Percentiles rank a stretch among this genome's conserved stretches.
Conservation (phyloP, 2,329 filamentous ascomycete species). For the Cladosporium sp. region DNA sequence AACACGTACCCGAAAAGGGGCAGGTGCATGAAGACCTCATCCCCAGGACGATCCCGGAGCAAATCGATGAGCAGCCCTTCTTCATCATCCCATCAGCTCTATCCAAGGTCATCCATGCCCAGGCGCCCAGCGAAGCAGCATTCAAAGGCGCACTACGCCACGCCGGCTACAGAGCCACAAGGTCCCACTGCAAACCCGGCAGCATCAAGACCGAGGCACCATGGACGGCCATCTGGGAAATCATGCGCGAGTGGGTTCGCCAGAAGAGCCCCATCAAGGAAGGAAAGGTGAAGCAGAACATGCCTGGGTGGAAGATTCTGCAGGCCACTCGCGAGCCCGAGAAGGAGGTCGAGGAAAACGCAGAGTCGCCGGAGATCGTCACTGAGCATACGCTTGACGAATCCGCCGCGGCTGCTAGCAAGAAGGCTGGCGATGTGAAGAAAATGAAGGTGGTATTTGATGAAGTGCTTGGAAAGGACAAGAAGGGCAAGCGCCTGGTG, state of each 20-base stretch:
- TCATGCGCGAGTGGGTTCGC: slow-evolving; percentile 88
- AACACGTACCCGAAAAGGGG: slow-evolving; percentile 19
- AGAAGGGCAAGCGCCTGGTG: slow-evolving; percentile 64
- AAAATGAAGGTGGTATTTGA: slow-evolving; percentile 72
- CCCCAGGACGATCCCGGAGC: slow-evolving; percentile 58
- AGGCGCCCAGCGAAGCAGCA: slow-evolving; percentile 75
- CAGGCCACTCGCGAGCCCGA: slow-evolving; percentile 37
- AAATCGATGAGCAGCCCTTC: slow-evolving; percentile 75
- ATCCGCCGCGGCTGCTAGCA: slow-evolving; percentile 8
- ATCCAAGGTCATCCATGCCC: slow-evolving; percentile 73
- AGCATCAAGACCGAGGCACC: slow-evolving; percentile 93
- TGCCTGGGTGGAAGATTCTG: slow-evolving; percentile 67
- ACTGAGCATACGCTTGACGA: slow-evolving; percentile 21
- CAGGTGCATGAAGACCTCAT: slow-evolving; percentile 27
- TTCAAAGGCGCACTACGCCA: slow-evolving; percentile 78
- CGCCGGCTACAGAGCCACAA: slow-evolving; percentile 77
- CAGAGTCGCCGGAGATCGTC: slow-evolving; percentile 24
- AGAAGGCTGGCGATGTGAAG: slow-evolving; percentile 29
- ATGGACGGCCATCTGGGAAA: slow-evolving; percentile 85
- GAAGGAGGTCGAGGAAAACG: slow-evolving; percentile 29
- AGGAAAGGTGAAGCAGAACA: slow-evolving; percentile 67
- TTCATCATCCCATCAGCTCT: slow-evolving; percentile 78
- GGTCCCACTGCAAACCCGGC: slow-evolving; percentile 85
- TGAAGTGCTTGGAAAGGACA: slow-evolving; percentile 71
- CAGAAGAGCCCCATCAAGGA: slow-evolving; percentile 78